Conservation (phyloP, 2,329 filamentous ascomycete species). For the Cadophora sp. region DNA sequence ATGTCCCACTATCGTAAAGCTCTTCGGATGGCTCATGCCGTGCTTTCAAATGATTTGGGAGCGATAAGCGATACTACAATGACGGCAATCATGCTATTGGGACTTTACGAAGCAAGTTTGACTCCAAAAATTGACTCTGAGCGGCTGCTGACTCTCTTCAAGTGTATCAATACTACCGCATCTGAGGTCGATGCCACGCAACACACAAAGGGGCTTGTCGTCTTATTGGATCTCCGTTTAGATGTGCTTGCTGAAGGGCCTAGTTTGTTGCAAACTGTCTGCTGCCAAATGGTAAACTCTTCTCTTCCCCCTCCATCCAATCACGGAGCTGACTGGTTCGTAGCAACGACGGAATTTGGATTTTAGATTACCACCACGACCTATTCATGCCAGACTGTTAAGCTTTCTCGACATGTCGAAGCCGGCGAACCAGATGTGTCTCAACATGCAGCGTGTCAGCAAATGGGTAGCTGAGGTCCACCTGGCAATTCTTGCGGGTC, state of each 20-base stretch:
- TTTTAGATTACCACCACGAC: not conserved
- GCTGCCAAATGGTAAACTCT: slow-evolving; percentile 26
- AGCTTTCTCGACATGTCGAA: slow-evolving; percentile 15
- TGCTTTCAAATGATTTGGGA: not conserved
- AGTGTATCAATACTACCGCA: slow-evolving; percentile 7
- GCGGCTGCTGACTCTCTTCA: not conserved
- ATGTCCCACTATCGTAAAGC: slow-evolving; percentile 22
- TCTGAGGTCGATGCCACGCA: slow-evolving; percentile 1
- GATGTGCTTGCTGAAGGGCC: slow-evolving; percentile 9
- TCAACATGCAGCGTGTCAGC: slow-evolving; percentile 20
- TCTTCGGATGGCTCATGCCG: not conserved
- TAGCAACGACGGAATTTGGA: slow-evolving; percentile 25
- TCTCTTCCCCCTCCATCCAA: not conserved
- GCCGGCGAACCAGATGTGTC: slow-evolving; percentile 12
- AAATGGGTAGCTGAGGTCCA: slow-evolving; percentile 18
- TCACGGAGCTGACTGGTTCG: not conserved
- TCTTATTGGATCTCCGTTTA: slow-evolving; percentile 18
- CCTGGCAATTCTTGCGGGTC: not conserved
- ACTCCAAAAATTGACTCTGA: too few relatives aligned
- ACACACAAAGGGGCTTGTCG: slow-evolving; percentile 18
- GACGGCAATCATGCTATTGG: slow-evolving; percentile 24
- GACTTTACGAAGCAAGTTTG: slow-evolving; percentile 25
- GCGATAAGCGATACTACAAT: slow-evolving; percentile 22
- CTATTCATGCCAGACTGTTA: slow-evolving; percentile 4
- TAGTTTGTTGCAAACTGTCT: slow-evolving; percentile 20